A percentile compares a stretch with the other conserved stretches of the same genome.
Conservation (phyloP, 805 yeast genomes). For the Teunomyces gatunensis region DNA sequence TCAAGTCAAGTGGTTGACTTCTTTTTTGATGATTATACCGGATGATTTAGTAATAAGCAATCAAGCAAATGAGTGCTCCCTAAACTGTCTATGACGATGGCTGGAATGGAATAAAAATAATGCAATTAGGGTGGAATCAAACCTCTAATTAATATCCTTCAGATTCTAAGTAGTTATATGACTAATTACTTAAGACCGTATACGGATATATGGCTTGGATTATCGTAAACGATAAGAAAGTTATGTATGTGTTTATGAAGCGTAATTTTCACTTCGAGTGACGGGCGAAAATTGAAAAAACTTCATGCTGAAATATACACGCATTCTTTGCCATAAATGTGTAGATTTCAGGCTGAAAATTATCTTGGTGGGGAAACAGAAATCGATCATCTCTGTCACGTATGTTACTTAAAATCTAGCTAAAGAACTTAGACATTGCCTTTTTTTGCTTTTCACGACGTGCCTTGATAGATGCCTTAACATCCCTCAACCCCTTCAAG, state of each 20-base stretch:
- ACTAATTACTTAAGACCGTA: slow-evolving; percentile 4
- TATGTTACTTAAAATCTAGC: background rate
- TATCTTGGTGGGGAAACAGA: background rate
- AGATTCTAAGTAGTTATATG: slow-evolving; percentile 3
- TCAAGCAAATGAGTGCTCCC: slow-evolving; percentile 34
- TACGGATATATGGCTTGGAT: slow-evolving; percentile 4
- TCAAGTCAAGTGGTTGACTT: background rate
- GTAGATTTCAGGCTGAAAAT: background rate
- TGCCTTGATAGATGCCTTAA: slow-evolving; percentile 49
- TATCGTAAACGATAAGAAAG: slow-evolving; percentile 3
- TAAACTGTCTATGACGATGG: background rate
- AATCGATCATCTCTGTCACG: too few relatives aligned
- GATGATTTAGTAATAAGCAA: slow-evolving; percentile 15
- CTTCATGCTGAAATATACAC: slow-evolving; percentile 2
- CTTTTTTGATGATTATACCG: background rate
- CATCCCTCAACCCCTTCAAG: slow-evolving; percentile 57
- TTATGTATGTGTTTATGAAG: background rate
- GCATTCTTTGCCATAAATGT: background rate
- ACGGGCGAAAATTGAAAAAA: slow-evolving; percentile 4
- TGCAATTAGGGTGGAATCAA: slow-evolving; percentile 2
- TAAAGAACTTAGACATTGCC: slow-evolving; percentile 69
- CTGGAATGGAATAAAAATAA: background rate
- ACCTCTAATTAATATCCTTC: slow-evolving; percentile 4
- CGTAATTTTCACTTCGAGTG: slow-evolving; percentile 3
- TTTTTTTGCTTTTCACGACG: slow-evolving; percentile 68